These are phyloP conservation scores for Colletotrichum horii DNA, from an alignment of 2,329 filamentous ascomycete species.

Conservation along the genomic window DNA sequence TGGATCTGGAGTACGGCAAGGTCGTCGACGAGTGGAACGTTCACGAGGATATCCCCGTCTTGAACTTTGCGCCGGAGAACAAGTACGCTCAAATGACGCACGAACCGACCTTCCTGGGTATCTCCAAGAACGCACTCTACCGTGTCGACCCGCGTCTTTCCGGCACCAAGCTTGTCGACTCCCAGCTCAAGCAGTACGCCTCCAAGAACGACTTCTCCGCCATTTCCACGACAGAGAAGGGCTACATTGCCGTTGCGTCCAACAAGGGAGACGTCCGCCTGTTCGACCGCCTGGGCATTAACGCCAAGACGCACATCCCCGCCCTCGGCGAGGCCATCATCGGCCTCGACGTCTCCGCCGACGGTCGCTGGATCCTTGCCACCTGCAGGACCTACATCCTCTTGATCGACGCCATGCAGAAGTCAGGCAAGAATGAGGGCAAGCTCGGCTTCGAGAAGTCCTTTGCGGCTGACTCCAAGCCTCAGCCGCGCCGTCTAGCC, in stretches of 20 bases:
- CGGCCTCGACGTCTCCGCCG: constrained; percentile 92
- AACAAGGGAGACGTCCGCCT: constrained; percentile 98
- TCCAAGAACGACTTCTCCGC: constrained; percentile 98
- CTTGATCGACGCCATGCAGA: constrained; percentile 89
- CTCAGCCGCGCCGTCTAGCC: constrained; percentile 87
- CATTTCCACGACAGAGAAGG: constrained; percentile 92
- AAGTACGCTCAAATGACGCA: constrained; percentile 98
- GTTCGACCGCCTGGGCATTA: constrained; percentile 95
- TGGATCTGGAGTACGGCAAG: constrained; percentile 98
- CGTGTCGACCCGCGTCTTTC: constrained; percentile 89
- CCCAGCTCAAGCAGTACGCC: constrained; percentile 91
- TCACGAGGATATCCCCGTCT: constrained; percentile 92
- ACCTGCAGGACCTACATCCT: constrained; percentile 95
- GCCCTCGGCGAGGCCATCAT: constrained; percentile 94
- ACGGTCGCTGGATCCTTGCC: constrained; percentile 93
- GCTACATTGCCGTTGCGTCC: constrained; percentile 94
- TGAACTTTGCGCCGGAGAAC: constrained; percentile 91
- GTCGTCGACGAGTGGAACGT: constrained; percentile 99
- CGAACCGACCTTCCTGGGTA: constrained; percentile 92
- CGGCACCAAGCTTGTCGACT: constrained; percentile 91
- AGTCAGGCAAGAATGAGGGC: constrained; percentile 93
- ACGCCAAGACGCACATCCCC: constrained; percentile 96
- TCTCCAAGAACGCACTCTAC: constrained; percentile 91
- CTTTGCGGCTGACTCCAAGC: constrained; percentile 92
- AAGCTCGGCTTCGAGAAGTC: constrained; percentile 97